Evolutionary conservation across 352 stramenopile species (phyloP), one percentile per base, ranked within the genome.

Genomic region (Phytophthora sojae): DNA sequence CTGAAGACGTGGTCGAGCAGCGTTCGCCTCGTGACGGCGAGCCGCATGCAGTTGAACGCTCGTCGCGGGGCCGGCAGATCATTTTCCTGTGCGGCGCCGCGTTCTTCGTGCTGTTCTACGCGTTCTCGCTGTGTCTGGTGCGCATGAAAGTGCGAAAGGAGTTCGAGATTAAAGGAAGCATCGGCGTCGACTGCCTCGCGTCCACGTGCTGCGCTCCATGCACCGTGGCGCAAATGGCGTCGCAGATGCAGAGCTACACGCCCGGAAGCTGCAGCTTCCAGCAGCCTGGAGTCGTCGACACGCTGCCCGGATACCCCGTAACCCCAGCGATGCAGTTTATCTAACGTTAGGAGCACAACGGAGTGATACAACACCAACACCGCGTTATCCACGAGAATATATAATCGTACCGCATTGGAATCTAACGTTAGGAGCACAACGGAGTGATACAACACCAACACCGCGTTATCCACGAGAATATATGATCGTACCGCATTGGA

Each of bases 141-240:
- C 80, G 80, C 7, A 57, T 56, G 42, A 37, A 37, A 4, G 78
- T 83, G 0, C 81, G 83, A 26, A 72, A 70, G 5, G 60, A 80
- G 21, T 85, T 80, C 64, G 67, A 82, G 56, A 84, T 91, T 62
- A 56, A 73, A 3, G 83, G 83, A 2, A 64, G 35, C 26, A 55
- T n/a, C 15, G 53, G 26, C 12, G 3, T 60, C 39, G 73, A 81
- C 58, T 69, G 56, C 17, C 21, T 74, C 25, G 37, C 66, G 23
- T 37, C 73, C 7, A 57, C 63, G 21, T 82, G 54, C n/a, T 85
- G 78, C 6, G 45, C 67, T 15, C 79, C 78, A 54, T 92, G 84
- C 57, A 73, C 73, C 23, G 60, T 92, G 19, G 82, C 84, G 25
- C 84, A 92, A 60, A 85, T 92, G 69, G 80, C 80, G 17, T 83